Conservation (phyloP, 2,329 filamentous ascomycete species). For the Hypoxylon rubiginosum region DNA sequence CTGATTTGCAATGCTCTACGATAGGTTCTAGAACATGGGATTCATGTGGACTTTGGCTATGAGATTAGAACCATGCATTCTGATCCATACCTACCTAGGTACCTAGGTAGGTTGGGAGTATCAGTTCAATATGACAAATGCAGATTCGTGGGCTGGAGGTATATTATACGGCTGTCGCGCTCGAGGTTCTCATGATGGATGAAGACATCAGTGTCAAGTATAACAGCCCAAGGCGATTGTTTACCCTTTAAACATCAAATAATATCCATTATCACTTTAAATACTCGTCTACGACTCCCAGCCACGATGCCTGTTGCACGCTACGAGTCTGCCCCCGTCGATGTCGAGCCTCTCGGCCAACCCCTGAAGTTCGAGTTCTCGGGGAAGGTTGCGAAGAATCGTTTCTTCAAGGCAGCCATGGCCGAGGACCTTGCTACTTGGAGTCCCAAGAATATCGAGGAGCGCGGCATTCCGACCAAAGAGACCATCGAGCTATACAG, state of each 20-base stretch:
- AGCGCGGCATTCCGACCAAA: constrained; percentile 59
- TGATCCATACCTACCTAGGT: too few relatives aligned
- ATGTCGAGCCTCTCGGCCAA: constrained; percentile 56
- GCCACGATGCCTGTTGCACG: constrained; percentile 40
- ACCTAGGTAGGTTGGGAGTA: too few relatives aligned
- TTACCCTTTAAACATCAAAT: not conserved
- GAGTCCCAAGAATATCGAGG: constrained; percentile 64
- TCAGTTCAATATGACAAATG: not conserved
- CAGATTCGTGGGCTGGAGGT: not conserved
- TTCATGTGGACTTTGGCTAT: not conserved
- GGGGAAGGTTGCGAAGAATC: constrained; percentile 69
- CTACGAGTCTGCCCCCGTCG: constrained; percentile 40
- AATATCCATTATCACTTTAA: not conserved
- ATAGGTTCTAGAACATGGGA: not conserved
- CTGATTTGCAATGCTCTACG: not conserved
- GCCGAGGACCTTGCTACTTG: constrained; percentile 73
- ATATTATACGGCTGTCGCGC: constrained; percentile 10
- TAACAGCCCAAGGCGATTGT: not conserved
- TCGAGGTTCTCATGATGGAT: not conserved
- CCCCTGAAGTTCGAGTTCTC: constrained; percentile 66
- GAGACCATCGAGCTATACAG: constrained; percentile 66
- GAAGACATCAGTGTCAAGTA: not conserved
- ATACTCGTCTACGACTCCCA: not conserved
- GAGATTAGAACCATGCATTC: too few relatives aligned
- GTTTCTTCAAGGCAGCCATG: constrained; percentile 78